Percentiles rank a stretch among this genome's conserved stretches.
phyloP scores from a whole-genome alignment of 345 rosid genomes.

The Hibiscus tridactylites region DNA sequence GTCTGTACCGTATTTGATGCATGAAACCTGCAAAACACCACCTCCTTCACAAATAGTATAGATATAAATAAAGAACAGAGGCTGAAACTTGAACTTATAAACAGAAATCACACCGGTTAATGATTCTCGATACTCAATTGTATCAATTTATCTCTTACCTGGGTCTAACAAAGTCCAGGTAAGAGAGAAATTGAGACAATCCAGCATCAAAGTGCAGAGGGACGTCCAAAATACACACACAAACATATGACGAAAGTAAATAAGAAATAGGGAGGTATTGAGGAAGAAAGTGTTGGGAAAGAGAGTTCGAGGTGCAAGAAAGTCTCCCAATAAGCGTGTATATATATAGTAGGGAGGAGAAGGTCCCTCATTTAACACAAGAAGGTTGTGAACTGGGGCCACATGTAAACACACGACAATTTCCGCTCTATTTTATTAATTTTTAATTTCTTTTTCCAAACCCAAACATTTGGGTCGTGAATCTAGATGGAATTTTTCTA shows the following conservation, averaged over 20 bases:
- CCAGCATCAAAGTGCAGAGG: neutral
- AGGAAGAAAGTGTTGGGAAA: neutral
- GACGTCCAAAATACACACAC: neutral
- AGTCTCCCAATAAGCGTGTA: neutral
- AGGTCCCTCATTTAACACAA: too few species aligned
- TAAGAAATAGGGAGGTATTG: neutral
- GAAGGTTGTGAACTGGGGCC: too few species aligned
- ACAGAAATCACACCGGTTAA: too few species aligned
- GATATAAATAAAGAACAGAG: neutral
- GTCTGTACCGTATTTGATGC: neutral
- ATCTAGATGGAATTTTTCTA: too few species aligned
- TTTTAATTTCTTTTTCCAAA: too few species aligned
- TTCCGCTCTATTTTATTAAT: too few species aligned
- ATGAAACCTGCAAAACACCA: neutral
- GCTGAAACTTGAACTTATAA: neutral
- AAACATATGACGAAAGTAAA: neutral
- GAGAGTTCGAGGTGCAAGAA: neutral
- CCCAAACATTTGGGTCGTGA: too few species aligned
- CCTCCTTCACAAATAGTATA: neutral
- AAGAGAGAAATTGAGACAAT: neutral
- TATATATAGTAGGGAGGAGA: too few species aligned
- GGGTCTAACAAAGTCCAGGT: too few species aligned
- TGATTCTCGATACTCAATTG: too few species aligned
- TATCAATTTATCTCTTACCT: too few species aligned
- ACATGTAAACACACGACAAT: too few species aligned